phyloP scores from a whole-genome alignment of 1,139 yeast species.

The Hanseniaspora gamundiae region DNA sequence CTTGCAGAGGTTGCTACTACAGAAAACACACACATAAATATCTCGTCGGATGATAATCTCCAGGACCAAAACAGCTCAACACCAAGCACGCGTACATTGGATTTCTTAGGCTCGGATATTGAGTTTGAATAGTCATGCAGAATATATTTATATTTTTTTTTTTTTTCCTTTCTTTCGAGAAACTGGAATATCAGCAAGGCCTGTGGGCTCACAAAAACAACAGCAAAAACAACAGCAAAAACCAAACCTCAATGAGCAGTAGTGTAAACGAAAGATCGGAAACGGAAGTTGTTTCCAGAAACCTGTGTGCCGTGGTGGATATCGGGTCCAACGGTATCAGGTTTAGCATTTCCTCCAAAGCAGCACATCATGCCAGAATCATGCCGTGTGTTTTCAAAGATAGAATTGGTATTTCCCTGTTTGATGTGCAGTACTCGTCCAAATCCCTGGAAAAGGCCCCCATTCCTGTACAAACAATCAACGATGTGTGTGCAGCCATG shows the following conservation, averaged over 20 bases:
- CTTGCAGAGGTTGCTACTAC: no score
- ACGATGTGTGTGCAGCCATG: conserved; percentile 46
- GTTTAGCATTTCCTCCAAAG: conserved; percentile 52
- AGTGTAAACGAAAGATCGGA: conserved; percentile 24
- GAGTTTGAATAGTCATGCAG: conserved; percentile 9
- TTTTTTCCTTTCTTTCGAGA: background rate
- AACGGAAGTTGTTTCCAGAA: conserved; percentile 40
- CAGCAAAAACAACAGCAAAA: background rate
- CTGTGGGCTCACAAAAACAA: no score
- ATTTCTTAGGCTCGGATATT: conserved; percentile 17
- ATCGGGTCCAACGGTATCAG: conserved; percentile 60
- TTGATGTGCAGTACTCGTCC: conserved; percentile 41
- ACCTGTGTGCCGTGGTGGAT: conserved; percentile 49
- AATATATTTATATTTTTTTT: background rate
- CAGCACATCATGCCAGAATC: conserved; percentile 52
- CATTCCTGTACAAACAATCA: conserved; percentile 42
- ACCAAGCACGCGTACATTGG: conserved; percentile 3
- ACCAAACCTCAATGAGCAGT: background rate
- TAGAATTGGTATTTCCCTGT: conserved; percentile 50
- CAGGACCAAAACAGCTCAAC: background rate
- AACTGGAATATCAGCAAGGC: no score
- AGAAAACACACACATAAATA: no score
- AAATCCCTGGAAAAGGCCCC: conserved; percentile 33
- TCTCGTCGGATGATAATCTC: background rate
- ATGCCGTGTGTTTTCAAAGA: conserved; percentile 65